Conservation (phyloP, 2,329 filamentous ascomycete species). For the Dothideomycetidae sp. region DNA sequence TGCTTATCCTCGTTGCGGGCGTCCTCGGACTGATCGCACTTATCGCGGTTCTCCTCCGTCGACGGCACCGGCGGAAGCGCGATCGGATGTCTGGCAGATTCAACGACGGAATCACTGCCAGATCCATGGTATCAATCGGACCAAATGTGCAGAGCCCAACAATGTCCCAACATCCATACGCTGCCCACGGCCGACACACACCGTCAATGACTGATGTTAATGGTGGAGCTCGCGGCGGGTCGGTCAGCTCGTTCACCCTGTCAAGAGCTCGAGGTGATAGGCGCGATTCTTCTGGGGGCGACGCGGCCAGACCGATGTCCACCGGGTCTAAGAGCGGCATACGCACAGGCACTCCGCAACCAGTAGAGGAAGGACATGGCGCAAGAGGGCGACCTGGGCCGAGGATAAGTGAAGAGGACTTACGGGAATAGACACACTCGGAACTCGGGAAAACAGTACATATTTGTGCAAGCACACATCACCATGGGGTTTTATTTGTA, state of each 20-base stretch:
- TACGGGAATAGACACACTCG: too few species aligned
- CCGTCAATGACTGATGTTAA: not conserved
- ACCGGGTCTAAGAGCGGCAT: not conserved
- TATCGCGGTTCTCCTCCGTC: constrained; percentile 55
- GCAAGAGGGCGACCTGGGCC: not conserved
- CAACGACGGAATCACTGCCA: constrained; percentile 25
- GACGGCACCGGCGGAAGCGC: constrained; percentile 56
- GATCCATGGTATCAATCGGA: constrained; percentile 9
- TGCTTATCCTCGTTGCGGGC: constrained; percentile 60
- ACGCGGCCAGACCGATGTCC: not conserved
- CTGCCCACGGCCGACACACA: not conserved
- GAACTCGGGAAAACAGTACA: too few species aligned
- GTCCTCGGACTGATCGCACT: constrained; percentile 54
- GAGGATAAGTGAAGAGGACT: not conserved
- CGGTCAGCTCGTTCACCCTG: not conserved
- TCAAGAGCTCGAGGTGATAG: not conserved
- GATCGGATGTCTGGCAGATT: constrained; percentile 29
- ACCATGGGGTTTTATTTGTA: too few species aligned
- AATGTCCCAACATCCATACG: not conserved
- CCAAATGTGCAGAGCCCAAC: not conserved
- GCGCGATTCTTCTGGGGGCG: not conserved
- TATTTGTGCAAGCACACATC: too few species aligned
- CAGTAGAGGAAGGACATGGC: too few species aligned
- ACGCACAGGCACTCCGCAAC: not conserved
- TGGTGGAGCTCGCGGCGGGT: not conserved